Percentiles rank a stretch among this genome's conserved stretches.
Evolutionary conservation across 495 filamentous ascomycete genomes (phyloP).

Genomic region (Lasiosphaeriaceae sp.): DNA sequence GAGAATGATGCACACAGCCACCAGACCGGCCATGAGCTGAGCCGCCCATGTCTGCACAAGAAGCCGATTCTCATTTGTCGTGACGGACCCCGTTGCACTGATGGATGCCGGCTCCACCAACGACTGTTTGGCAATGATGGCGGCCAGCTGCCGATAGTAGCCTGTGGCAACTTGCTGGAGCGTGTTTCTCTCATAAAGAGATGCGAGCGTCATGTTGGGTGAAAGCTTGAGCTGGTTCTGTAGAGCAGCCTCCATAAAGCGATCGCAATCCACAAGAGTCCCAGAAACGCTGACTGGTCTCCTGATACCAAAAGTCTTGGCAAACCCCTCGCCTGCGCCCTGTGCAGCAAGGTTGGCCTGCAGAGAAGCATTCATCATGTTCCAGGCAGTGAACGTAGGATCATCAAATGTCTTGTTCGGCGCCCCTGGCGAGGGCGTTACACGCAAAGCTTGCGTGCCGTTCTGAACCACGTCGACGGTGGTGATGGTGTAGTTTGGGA

Average conservation of each 20-base stretch:
- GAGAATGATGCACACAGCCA: constrained; percentile 1
- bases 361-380: not conserved
- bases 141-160: constrained; percentile 3
- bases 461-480: constrained; percentile 8
- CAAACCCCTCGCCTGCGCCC: no score
- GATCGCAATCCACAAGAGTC: not conserved
- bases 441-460: not conserved
- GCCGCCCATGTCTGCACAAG: constrained; percentile 10
- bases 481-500: constrained; percentile 3
- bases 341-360: not conserved
- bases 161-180: not conserved
- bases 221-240: not conserved
- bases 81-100: not conserved
- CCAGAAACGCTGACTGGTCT: not conserved
- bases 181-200: not conserved
- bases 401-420: no score
- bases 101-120: constrained; percentile 1
- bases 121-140: constrained; percentile 2
- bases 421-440: not conserved
- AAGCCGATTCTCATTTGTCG: not conserved
- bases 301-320: no score
- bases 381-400: not conserved
- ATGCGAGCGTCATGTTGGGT: not conserved
- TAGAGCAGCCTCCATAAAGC: not conserved
- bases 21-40: constrained; percentile 8